These are phyloP conservation scores for Claviceps africana DNA, from an alignment of 2,329 filamentous ascomycete genomes.

Conservation along the genomic window DNA sequence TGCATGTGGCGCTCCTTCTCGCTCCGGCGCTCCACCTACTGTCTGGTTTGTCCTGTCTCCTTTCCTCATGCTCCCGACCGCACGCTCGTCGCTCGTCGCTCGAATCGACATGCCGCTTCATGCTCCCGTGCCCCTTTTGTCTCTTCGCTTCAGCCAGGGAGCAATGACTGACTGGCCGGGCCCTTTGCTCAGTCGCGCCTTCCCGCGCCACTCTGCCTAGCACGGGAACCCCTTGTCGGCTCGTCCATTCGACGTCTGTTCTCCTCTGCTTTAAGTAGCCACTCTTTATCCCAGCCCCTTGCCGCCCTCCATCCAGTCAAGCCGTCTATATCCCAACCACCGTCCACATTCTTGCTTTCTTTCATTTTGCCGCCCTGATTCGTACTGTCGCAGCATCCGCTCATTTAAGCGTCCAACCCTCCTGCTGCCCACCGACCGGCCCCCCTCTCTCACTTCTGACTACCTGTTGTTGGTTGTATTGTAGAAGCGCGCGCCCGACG, in stretches of 20 bases:
- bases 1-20: not conserved
- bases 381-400: not conserved
- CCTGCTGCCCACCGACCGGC: not conserved
- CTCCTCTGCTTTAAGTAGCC: not conserved
- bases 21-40: not conserved
- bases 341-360: not conserved
- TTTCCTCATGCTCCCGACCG: not conserved
- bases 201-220: not conserved
- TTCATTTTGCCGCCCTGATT: not conserved
- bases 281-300: slow-evolving; percentile 3
- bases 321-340: slow-evolving; percentile 1
- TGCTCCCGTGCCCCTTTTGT: not conserved
- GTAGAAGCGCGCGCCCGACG: not conserved
- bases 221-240: not conserved
- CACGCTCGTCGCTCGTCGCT: too few species aligned
- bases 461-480: not conserved
- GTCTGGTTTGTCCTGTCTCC: too few species aligned
- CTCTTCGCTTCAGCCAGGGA: not conserved
- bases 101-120: slow-evolving; percentile 1
- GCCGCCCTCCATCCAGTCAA: not conserved
- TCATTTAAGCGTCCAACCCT: not conserved
- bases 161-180: not conserved
- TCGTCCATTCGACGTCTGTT: not conserved
- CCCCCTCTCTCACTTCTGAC: not conserved
- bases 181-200: not conserved